Conservation (phyloP, 306 rosid species). For the Pachyrhizus erosus region DNA sequence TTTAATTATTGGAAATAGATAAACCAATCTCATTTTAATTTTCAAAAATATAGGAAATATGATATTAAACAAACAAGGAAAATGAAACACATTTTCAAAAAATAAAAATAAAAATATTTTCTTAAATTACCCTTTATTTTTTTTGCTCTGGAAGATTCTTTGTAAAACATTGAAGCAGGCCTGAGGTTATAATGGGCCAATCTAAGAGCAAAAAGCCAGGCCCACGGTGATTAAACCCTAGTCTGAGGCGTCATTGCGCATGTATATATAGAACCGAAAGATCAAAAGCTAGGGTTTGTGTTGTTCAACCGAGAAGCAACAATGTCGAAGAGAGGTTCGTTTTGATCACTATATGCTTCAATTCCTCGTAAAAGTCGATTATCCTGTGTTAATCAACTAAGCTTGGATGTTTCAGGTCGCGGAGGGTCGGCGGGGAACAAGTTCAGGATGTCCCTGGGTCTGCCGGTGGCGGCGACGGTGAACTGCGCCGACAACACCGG, state of each 20-base stretch:
- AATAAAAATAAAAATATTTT: too few species aligned
- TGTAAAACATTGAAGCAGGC: neutral
- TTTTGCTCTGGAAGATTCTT: too few species aligned
- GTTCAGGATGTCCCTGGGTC: slow-evolving; percentile 92
- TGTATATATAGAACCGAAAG: neutral
- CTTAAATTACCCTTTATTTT: too few species aligned
- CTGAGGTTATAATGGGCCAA: neutral
- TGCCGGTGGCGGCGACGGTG: slow-evolving; percentile 95
- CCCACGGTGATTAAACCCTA: slow-evolving; percentile 28
- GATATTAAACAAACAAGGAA: too few species aligned
- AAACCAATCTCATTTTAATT: too few species aligned
- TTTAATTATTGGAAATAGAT: too few species aligned
- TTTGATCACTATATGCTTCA: neutral
- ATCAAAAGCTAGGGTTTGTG: neutral
- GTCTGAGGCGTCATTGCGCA: neutral
- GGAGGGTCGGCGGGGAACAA: slow-evolving; percentile 94
- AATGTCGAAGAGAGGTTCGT: slow-evolving; percentile 69
- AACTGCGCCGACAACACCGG: slow-evolving; percentile 95
- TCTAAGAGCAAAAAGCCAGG: neutral
- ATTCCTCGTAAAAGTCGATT: neutral
- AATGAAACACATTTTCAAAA: too few species aligned
- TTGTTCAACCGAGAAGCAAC: slow-evolving; percentile 26
- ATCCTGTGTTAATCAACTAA: too few species aligned
- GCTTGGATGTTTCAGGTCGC: slow-evolving; percentile 54
- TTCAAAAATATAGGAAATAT: too few species aligned